Base-by-base conservation (phyloP, 306 rosid genomes). In the Castanea crenata region DNA sequence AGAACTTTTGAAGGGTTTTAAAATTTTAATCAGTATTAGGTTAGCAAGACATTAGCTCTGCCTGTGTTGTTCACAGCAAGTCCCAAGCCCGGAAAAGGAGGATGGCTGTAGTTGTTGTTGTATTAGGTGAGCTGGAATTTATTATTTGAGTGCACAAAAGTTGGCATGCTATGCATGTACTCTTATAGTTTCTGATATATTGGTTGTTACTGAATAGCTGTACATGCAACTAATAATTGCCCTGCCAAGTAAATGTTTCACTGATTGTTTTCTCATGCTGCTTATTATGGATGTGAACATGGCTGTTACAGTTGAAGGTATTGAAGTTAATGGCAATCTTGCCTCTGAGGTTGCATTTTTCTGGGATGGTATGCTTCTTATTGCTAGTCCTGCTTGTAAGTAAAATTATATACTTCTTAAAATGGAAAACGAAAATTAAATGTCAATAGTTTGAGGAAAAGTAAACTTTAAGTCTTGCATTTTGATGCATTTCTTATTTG, bases 231-330 rank as follows among this genome's bases (percentile, higher is more conserved):
- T 69, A 44, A 46, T 27, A 5, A 12, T 18, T 65, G 62, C 57
- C 62, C 58, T 46, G 19, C 31, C 55, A 18, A 11, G 6, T 73
- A 54, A 25, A 71, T 27, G 62, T 78, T 80, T 35, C 61, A 78
- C 75, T 62, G 44, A 35, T 74, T 21, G 34, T 75, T 80, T 85
- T 76, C 77, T 41, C 71, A 31, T 80, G 91, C 96, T 90, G 97
- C 96, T 96, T 49, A 87, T 96, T 82, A 91, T 98, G 34, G 99
- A 96, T 80, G 99, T 96, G 82, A 96, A 96, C 87, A 96, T 96
- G 59, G 99, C 98, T 73, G 99, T 96, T 82, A 97, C 98, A 73
- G 96, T 96, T 87, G 99, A 96, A 87, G 96, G 98, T 62, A 76
- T 96, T 80, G 98, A 93, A 92, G 98, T 98, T 78, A 79, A 90